A percentile compares a stretch with the other conserved stretches of the same genome.
Evolutionary conservation across 2,329 filamentous ascomycete genomes (phyloP).

Genomic region (Apiospora kogelbergensis): DNA sequence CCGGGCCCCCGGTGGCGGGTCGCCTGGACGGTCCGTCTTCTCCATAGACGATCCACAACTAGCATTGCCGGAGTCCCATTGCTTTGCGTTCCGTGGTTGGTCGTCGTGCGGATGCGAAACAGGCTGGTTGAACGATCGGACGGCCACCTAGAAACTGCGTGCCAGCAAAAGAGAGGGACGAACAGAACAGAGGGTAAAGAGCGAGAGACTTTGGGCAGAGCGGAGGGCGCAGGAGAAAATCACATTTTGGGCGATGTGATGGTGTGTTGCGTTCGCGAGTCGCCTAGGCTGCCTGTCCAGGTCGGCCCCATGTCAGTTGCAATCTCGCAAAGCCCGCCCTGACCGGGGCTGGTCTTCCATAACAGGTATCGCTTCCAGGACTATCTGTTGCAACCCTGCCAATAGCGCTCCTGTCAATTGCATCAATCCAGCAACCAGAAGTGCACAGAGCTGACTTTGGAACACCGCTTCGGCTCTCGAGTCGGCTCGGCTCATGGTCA

Average conservation of each 20-base stretch:
- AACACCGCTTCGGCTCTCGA: neutral
- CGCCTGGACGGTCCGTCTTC: constrained; percentile 7
- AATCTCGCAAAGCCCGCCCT: constrained; percentile 8
- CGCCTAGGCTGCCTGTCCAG: neutral
- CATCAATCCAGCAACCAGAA: neutral
- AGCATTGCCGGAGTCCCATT: constrained; percentile 18
- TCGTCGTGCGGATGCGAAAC: neutral
- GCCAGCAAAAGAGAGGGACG: neutral
- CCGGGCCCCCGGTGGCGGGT: neutral
- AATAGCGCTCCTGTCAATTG: neutral
- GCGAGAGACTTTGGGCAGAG: neutral
- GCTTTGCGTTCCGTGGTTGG: neutral
- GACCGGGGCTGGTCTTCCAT: neutral
- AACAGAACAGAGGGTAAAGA: neutral
- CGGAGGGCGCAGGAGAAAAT: neutral
- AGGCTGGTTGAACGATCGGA: constrained; percentile 21
- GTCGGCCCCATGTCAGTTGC: neutral
- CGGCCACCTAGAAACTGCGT: constrained; percentile 18
- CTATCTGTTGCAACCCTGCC: neutral
- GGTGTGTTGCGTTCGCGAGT: constrained; percentile 2
- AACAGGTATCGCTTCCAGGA: neutral
- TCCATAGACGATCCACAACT: constrained; percentile 1
- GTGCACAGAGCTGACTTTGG: neutral
- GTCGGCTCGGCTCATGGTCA: neutral
- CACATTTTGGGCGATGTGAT: neutral